Base-by-base conservation (phyloP, 306 rosid species). In the Sesbania bispinosa region DNA sequence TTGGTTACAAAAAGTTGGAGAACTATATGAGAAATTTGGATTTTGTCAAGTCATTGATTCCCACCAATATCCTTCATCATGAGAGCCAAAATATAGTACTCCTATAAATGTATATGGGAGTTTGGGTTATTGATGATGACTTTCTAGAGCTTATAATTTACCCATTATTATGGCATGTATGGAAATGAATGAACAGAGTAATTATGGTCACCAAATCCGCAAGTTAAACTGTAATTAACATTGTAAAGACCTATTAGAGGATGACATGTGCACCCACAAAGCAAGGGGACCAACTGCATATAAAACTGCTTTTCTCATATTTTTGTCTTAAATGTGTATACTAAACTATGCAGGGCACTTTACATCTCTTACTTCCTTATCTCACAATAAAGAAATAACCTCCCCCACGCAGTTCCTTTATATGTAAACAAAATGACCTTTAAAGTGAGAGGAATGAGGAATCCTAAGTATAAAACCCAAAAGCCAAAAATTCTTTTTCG, bases 401-500 rank as follows among this genome's bases (percentile, higher is more conserved):
- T 72, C n/a, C 63, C 67, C 80, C 74, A 14, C 81, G 30, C 38
- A 35, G 53, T 62, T 67, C 23, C 80, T 74, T 81, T 72, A 59
- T 43, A 61, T 81, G 71, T 62, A 71, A 70, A 71, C 76, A 82
- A 77, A 81, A 59, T 71, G 74, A 73, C 36, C 65, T 77, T 71
- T 81, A 80, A 92, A 88, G 95, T 46, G 67, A 48, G 19, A 71
- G 74, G 73, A 65, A 83, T 59, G 32, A 83, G 89, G 96, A 86
- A 88, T 88, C 96, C 96, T 50, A 90, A 84, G 96, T 81, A 52
- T 67, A 77, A 75, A 84, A 67, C 75, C 85, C 74, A 73, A 86
- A 85, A 81, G 88, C 93, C 89, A 85, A 89, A 88, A 69, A 46
- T 78, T 83, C 86, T 76, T 92, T 89, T 82, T 36, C 66, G 69